A percentile compares a stretch with the other conserved stretches of the same genome.
These are phyloP conservation scores for Botrytis cinerea DNA, from an alignment of 2,329 filamentous ascomycete species.

Conservation along the genomic window DNA sequence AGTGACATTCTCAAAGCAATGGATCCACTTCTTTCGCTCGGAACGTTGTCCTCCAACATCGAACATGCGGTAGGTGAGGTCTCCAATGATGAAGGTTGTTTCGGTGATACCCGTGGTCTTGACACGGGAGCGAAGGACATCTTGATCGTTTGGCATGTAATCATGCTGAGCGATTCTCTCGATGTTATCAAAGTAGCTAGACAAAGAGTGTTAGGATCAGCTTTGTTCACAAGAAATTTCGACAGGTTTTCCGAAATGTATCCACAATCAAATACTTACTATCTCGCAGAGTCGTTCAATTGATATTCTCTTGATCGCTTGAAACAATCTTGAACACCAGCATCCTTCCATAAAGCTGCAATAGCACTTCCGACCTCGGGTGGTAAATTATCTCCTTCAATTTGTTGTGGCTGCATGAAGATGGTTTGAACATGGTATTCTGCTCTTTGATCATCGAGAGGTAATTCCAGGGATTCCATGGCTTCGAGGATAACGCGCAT, in stretches of 20 bases:
- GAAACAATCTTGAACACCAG: constrained; percentile 83
- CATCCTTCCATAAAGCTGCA: constrained; percentile 80
- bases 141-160: constrained; percentile 91
- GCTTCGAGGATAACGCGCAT: constrained; percentile 90
- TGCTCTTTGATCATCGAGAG: constrained; percentile 65
- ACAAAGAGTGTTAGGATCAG: constrained; percentile 23
- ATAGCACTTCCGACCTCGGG: constrained; percentile 78
- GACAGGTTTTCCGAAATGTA: neutral
- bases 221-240: neutral
- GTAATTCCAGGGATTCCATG: constrained; percentile 82
- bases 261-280: constrained; percentile 59
- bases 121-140: constrained; percentile 87
- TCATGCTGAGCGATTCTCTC: constrained; percentile 73
- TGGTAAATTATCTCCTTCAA: constrained; percentile 80
- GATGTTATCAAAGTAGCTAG: constrained; percentile 80
- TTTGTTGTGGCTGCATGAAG: constrained; percentile 55
- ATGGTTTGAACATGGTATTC: constrained; percentile 43
- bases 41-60: constrained; percentile 75
- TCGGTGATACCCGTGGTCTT: constrained; percentile 96
- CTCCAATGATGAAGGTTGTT: constrained; percentile 88
- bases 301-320: constrained; percentile 86
- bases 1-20: constrained; percentile 78
- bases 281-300: constrained; percentile 91
- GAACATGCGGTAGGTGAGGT: constrained; percentile 93
- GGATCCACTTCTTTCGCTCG: constrained; percentile 78